phyloP scores from a whole-genome alignment of 257 asterid genomes.

The Craterostigma plantagineum region DNA sequence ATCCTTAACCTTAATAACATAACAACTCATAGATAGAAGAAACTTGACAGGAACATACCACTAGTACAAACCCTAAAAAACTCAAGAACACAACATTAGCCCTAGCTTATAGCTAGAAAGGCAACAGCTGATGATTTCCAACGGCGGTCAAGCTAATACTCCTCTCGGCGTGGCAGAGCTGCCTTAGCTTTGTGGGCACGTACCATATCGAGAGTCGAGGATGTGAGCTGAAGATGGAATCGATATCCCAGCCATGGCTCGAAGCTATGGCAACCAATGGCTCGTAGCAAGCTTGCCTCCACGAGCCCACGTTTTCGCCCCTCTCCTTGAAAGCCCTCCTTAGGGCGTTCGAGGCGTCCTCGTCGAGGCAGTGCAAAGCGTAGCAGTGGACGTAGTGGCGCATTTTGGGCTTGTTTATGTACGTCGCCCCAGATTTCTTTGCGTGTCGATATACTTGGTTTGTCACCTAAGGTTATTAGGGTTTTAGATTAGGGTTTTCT shows the following conservation, averaged over 20 bases:
- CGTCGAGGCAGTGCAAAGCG: constrained; percentile 87
- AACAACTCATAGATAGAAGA: no score
- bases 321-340: constrained; percentile 71
- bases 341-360: constrained; percentile 61
- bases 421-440: constrained; percentile 81
- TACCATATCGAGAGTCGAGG: constrained; percentile 89
- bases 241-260: constrained; percentile 82
- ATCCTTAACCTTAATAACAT: no score
- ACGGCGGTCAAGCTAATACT: constrained; percentile 21
- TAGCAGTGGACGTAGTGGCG: constrained; percentile 96
- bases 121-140: no score
- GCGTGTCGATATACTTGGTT: constrained; percentile 84
- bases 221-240: constrained; percentile 64
- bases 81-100: no score
- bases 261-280: constrained; percentile 77
- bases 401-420: constrained; percentile 98
- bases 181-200: constrained; percentile 95
- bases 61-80: no score
- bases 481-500: no score
- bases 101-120: no score
- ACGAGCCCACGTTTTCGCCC: constrained; percentile 89
- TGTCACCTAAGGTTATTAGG: constrained; percentile 45
- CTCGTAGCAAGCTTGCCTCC: constrained; percentile 91
- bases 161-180: constrained; percentile 90
- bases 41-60: no score